These are phyloP conservation scores for Flaveria linearis DNA, from an alignment of 129 eudicot species.

Conservation along the genomic window DNA sequence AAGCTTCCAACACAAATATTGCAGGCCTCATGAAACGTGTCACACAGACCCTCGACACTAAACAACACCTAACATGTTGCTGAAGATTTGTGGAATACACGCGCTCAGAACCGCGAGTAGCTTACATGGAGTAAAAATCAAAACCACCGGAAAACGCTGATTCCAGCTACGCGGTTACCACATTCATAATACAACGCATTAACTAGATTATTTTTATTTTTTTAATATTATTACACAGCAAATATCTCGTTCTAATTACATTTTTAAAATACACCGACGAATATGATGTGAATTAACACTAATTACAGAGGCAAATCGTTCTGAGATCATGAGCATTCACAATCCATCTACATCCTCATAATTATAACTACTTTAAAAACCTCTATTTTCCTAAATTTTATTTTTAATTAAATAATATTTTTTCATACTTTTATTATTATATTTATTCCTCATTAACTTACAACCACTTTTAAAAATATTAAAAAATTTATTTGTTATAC, in stretches of 20 bases:
- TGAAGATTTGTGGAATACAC: conserved; percentile 8
- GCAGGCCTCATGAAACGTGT: conserved; percentile 34
- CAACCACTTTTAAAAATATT: too few relatives aligned
- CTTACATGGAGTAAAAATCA: conserved; percentile 1
- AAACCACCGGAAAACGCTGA: conserved; percentile 17
- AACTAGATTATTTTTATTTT: conserved; percentile 13
- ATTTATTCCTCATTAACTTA: too few relatives aligned
- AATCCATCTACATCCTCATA: too few relatives aligned
- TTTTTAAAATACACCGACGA: background rate
- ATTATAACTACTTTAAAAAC: too few relatives aligned
- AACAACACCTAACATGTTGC: conserved; percentile 22
- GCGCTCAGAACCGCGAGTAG: conserved; percentile 31
- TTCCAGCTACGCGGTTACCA: conserved; percentile 43
- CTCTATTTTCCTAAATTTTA: too few relatives aligned
- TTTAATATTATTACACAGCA: background rate
- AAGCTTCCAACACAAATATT: conserved; percentile 15
- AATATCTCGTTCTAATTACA: conserved; percentile 6
- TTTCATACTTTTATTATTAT: too few relatives aligned
- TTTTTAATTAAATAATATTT: too few relatives aligned
- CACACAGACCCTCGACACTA: conserved; percentile 26
- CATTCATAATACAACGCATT: conserved; percentile 30
- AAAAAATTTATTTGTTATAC: too few relatives aligned
- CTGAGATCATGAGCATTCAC: conserved; percentile 11
- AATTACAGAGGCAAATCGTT: background rate
- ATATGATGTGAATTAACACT: background rate